Percentiles rank a stretch among this genome's conserved stretches.
Evolutionary conservation across 305 asterid genomes (phyloP).

Genomic region (Rubia balearica): DNA sequence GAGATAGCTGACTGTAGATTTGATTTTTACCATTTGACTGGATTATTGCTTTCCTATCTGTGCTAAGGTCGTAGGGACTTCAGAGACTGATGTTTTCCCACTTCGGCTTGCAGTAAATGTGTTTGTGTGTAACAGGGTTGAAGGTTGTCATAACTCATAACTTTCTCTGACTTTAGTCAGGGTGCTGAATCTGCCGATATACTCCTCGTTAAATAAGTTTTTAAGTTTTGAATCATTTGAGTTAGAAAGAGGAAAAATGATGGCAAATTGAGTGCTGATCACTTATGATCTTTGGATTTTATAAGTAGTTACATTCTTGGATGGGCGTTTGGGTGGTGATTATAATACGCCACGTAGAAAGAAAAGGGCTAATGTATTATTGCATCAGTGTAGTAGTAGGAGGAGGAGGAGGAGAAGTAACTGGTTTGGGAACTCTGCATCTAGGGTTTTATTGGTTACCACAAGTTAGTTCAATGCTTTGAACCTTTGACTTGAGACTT

Average conservation of each 20-base stretch:
- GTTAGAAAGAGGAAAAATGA: no score
- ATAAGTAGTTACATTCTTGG: not conserved
- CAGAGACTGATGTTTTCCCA: not conserved
- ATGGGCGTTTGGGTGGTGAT: not conserved
- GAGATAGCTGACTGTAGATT: not conserved
- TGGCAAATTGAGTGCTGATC: no score
- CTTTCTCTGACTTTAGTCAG: no score
- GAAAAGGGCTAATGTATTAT: not conserved
- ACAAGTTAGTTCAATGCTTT: not conserved
- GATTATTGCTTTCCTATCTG: no score
- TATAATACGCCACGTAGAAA: no score
- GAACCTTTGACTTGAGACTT: not conserved
- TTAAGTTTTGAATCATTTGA: no score
- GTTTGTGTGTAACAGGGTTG: not conserved
- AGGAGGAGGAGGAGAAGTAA: not conserved
- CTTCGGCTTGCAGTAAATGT: not conserved
- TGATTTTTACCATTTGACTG: no score
- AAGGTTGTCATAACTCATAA: not conserved
- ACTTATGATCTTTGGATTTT: not conserved
- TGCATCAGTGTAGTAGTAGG: not conserved
- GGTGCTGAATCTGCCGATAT: no score
- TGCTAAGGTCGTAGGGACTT: no score
- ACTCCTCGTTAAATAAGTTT: no score
- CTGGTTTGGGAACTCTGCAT: not conserved
- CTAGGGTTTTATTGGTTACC: not conserved